Evolutionary conservation across 768 basidiomycete genomes (phyloP).

Genomic region (Rhodocollybia butyracea): DNA sequence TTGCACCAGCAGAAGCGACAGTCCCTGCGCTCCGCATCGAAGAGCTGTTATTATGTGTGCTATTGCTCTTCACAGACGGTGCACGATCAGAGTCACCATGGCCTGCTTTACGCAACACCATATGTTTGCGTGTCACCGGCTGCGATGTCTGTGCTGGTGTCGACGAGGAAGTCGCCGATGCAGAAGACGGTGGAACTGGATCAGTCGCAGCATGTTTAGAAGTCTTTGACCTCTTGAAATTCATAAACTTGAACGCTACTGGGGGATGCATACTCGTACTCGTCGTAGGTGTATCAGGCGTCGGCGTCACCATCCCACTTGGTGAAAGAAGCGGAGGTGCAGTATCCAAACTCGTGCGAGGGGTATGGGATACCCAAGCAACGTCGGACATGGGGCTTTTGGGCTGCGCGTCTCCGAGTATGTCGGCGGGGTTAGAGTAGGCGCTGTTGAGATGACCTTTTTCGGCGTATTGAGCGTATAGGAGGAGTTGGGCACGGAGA

Average conservation of each 20-base stretch:
- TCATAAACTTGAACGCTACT: slow-evolving; percentile 62
- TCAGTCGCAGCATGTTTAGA: slow-evolving; percentile 28
- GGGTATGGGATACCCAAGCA: slow-evolving; percentile 43
- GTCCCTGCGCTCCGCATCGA: slow-evolving; percentile 60
- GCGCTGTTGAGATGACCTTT: slow-evolving; percentile 52
- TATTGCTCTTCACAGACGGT: slow-evolving; percentile 56
- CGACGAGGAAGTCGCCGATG: too few species aligned
- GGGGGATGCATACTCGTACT: slow-evolving; percentile 41
- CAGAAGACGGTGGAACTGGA: slow-evolving; percentile 24
- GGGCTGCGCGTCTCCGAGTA: slow-evolving; percentile 34
- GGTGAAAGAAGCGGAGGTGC: slow-evolving; percentile 30
- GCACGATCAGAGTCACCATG: slow-evolving; percentile 47
- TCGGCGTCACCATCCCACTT: too few species aligned
- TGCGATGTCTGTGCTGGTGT: too few species aligned
- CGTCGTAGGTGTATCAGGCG: too few species aligned
- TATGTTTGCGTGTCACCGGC: slow-evolving; percentile 19
- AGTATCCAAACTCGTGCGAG: slow-evolving; percentile 47
- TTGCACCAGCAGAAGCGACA: slow-evolving; percentile 30
- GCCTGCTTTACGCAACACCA: slow-evolving; percentile 32
- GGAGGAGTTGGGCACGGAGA: slow-evolving; percentile 73
- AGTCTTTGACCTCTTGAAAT: slow-evolving; percentile 62
- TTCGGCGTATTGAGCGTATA: slow-evolving; percentile 77
- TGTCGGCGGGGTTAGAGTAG: slow-evolving; percentile 53
- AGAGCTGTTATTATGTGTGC: slow-evolving; percentile 49
- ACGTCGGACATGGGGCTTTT: slow-evolving; percentile 56